Base-by-base conservation (phyloP, 495 filamentous ascomycete genomes). In the Lineolata rhizophorae region DNA sequence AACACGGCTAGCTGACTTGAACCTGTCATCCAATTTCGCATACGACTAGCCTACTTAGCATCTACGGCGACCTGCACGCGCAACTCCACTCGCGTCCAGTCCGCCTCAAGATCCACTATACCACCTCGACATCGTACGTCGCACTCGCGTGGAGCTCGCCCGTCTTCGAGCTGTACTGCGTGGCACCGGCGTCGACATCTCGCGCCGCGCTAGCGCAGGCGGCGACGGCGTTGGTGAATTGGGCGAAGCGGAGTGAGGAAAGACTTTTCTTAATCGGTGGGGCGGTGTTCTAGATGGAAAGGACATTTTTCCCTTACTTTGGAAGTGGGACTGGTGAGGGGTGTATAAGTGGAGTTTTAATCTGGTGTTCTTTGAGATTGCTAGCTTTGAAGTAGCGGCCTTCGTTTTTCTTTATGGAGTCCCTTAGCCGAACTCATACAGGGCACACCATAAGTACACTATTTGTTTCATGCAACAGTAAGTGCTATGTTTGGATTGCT, bases 261-360 rank as follows among this genome's bases (percentile, higher is more conserved):
- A 61, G 87, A 36, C 46, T 95, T 5, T 99, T 95, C 48, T 91
- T 97, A 30, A 82, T 93, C 46, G 84, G 84, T 2, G 84, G 84
- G 4, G 84, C 82, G 11, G 82, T 87, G 14, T 56, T 58, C 39
- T 56, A 30, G 35, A 19, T 12, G n/a, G n/a, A n/a, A n/a, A n/a
- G n/a, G n/a, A n/a, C n/a, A n/a, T n/a, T n/a, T n/a, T n/a, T n/a
- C n/a, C n/a, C n/a, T n/a, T n/a, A n/a, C n/a, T n/a, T n/a, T n/a
- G n/a, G n/a, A n/a, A n/a, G n/a, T n/a, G n/a, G n/a, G n/a, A n/a
- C n/a, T n/a, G n/a, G n/a, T n/a, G n/a, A n/a, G n/a, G n/a, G n/a
- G n/a, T n/a, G n/a, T n/a, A n/a, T n/a, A n/a, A n/a, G n/a, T n/a
- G n/a, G n/a, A n/a, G n/a, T n/a, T n/a, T n/a, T n/a, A n/a, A n/a